Evolutionary conservation across 164 flowering plant species (phyloP).

Genomic region (Macadamia integrifolia): DNA sequence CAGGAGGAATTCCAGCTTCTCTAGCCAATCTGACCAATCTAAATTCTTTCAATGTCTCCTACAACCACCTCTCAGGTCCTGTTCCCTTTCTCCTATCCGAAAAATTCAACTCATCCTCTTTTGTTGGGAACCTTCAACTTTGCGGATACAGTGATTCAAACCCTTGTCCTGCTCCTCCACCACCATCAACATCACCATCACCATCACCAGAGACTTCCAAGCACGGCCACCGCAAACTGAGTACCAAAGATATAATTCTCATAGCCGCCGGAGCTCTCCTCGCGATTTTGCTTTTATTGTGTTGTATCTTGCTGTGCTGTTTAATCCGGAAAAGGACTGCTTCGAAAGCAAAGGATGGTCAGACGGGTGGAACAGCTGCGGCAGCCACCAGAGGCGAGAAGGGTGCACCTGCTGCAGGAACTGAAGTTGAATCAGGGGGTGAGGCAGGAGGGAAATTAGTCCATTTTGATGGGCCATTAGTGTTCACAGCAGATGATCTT

Average conservation of each 20-base stretch:
- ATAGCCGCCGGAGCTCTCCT: conserved; percentile 66
- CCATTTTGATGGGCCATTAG: conserved; percentile 86
- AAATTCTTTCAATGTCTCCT: conserved; percentile 67
- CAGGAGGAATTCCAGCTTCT: conserved; percentile 61
- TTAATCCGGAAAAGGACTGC: conserved; percentile 51
- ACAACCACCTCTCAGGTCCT: conserved; percentile 77
- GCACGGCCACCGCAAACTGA: conserved; percentile 34
- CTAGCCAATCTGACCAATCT: conserved; percentile 49
- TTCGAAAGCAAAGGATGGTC: conserved; percentile 26
- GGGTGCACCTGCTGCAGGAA: conserved; percentile 26
- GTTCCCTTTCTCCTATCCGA: conserved; percentile 54
- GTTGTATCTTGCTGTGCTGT: conserved; percentile 63
- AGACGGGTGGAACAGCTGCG: conserved; percentile 14
- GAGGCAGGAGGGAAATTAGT: conserved; percentile 87
- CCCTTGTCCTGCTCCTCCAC: conserved; percentile 42
- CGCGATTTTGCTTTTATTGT: conserved; percentile 43
- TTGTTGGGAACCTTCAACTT: conserved; percentile 72
- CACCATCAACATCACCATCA: conserved; percentile 41
- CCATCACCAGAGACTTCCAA: conserved; percentile 19
- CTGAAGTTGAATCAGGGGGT: conserved; percentile 52
- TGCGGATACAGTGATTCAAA: conserved; percentile 71
- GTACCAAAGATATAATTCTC: conserved; percentile 67
- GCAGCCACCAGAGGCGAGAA: conserved; percentile 29
- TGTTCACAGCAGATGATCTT: conserved; percentile 89
- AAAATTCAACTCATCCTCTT: conserved; percentile 78